Evolutionary conservation across 306 rosid genomes (phyloP), one percentile per base, ranked within the genome.

Genomic region (Rosa chinensis): DNA sequence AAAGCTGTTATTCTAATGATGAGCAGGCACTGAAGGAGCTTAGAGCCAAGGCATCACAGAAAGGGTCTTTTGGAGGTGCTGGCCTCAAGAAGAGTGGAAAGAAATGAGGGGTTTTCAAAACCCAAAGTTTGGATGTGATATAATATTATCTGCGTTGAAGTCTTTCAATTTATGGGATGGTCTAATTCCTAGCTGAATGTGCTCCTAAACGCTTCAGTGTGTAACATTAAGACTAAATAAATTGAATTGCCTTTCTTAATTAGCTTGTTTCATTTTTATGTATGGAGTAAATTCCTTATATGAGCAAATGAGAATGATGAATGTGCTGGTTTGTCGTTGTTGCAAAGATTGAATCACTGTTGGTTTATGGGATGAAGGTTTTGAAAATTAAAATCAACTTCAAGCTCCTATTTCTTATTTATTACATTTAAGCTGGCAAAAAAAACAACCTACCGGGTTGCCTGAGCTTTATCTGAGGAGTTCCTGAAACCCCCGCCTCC

Each of bases 21-120:
- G 68, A 78, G 78, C 87, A 94, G 98, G 97, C 96, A 0, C 87
- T 94, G 42, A 92, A 79, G 86, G 96, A 94, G 58, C 90, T 94
- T 77, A 90, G 86, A 78, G 87, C 94, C 78, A 92, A 92, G 92
- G 96, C 96, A 4, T 84, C 75, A 69, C 92, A 88, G 84, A 94
- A 92, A 84, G 97, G 94, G 5, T 35, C 66, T 42, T 87, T 94
- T 39, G 98, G 98, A 72, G 96, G 97, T 81, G 61, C 94, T 55
- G 96, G 97, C 66, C 93, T 92, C 74, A 94, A 92, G 93, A 94
- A 94, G 80, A 90, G 94, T 82, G 97, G 96, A 50, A 94, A 92
- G 88, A 92, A 94, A 85, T 90, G 79, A 74, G 84, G 78, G 71
- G 56, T 72, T 78, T 25, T 28, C 35, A 1, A 21, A 9, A 39